Base-by-base conservation (phyloP, 2,329 filamentous ascomycete species). In the Dryadomyces quercus-mongolicae region DNA sequence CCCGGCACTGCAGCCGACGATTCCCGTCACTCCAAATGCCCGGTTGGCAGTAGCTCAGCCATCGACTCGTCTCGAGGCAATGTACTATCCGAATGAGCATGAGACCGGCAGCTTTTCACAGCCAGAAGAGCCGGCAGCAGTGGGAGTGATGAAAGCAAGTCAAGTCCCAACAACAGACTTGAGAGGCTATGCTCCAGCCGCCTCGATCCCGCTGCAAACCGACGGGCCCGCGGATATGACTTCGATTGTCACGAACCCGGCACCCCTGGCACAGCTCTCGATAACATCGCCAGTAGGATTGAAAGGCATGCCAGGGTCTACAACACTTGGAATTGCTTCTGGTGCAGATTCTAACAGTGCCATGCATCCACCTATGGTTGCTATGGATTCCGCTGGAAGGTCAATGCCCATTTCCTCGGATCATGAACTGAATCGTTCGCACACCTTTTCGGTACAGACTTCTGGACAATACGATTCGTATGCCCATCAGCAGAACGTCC, bases 31-130 rank as follows among this genome's bases (percentile, higher is more conserved):
- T 31, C 55, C 43, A n/a, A 51, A 22, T 20, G 25, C 18, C 18
- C 52, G 51, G 16, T 34, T 53, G 3, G 47, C 52, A 12, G 54
- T 58, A 6, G 42, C 59, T 7, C 64, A 65, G 53, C 62, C 64
- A 12, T 51, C 52, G 16, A 66, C 66, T 20, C 66, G 62, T 38
- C 60, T 63, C 49, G 70, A 74, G 54, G 64, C 61, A 45, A 70
- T 73, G 70, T 63, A 70, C n/a, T 74, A 74, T 56, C 67, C 67
- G 5, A 34, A 31, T 12, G 51, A 46, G 9, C 34, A 43, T 1
- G n/a, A 53, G 20, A 18, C 46, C 9, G 15, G 2, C 20, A 18
- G 7, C 21, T 25, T 45, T 15, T 34, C 46, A 2, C 50, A 54
- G 34, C 21, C 18, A 1, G 55, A 57, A 7, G 18, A 42, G 2